Conservation (phyloP, 768 basidiomycete genomes). For the Jaapia argillacea region DNA sequence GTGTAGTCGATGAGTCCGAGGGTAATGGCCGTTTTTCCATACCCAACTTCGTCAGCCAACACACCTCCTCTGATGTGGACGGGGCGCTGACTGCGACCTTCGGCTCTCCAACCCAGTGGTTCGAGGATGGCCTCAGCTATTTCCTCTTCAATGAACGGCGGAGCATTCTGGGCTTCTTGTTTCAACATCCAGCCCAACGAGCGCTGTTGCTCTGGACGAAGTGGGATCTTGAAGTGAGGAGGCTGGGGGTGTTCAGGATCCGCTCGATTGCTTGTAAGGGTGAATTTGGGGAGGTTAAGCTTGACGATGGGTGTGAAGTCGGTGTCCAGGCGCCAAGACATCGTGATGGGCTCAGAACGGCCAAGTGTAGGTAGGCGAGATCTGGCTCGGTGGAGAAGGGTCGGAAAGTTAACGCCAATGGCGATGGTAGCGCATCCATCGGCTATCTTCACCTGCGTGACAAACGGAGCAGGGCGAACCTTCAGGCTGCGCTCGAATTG, state of each 20-base stretch:
- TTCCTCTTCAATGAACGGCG: constrained; percentile 87
- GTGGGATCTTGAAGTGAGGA: constrained; percentile 60
- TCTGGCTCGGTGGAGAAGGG: constrained; percentile 78
- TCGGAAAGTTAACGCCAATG: constrained; percentile 82
- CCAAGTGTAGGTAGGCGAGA: constrained; percentile 57
- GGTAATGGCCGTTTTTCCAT: constrained; percentile 94
- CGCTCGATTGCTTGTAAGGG: constrained; percentile 61
- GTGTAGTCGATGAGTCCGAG: constrained; percentile 67
- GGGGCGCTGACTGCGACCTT: constrained; percentile 76
- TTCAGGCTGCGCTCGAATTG: constrained; percentile 86
- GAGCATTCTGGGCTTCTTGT: constrained; percentile 54
- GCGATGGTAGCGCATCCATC: constrained; percentile 59
- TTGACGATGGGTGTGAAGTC: constrained; percentile 61
- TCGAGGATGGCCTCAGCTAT: constrained; percentile 84
- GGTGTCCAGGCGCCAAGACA: constrained; percentile 80
- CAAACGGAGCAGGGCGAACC: constrained; percentile 74
- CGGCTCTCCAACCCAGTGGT: constrained; percentile 89
- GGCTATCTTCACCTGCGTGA: constrained; percentile 70
- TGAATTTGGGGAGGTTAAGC: constrained; percentile 52
- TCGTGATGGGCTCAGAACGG: constrained; percentile 31
- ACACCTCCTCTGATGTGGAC: constrained; percentile 80
- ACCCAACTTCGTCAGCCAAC: constrained; percentile 92
- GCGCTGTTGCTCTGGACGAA: constrained; percentile 81
- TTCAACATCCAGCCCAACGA: constrained; percentile 89
- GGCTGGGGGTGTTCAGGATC: constrained; percentile 71